A percentile compares a stretch with the other conserved stretches of the same genome.
phyloP scores from a whole-genome alignment of 2,329 filamentous ascomycete genomes.

The Neopestalotiopsis sp. region DNA sequence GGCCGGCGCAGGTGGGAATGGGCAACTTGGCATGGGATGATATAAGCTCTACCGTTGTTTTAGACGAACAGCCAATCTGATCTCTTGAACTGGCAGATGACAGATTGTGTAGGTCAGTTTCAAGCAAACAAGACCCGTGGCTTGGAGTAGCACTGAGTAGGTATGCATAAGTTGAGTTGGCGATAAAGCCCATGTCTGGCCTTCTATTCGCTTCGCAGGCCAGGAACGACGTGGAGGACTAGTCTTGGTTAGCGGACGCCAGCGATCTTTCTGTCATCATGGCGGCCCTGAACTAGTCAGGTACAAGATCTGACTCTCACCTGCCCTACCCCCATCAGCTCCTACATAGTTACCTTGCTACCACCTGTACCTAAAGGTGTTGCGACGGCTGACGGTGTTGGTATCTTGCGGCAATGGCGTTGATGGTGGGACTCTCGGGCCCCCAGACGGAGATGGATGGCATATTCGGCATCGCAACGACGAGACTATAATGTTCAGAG shows the following conservation, averaged over 20 bases:
- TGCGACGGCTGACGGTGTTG: background rate
- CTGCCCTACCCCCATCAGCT: background rate
- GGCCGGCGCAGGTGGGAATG: background rate
- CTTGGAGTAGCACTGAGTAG: background rate
- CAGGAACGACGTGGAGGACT: background rate
- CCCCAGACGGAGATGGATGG: background rate
- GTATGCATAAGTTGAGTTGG: background rate
- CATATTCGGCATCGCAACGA: background rate
- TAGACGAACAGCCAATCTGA: too few relatives aligned
- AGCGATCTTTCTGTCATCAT: constrained; percentile 1
- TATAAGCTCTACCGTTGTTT: too few relatives aligned
- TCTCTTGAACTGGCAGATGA: background rate
- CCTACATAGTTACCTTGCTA: background rate
- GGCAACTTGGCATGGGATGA: background rate
- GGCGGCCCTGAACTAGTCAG: constrained; percentile 16
- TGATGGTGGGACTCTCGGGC: background rate
- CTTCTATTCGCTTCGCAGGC: background rate
- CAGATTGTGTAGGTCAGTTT: background rate
- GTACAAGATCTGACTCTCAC: constrained; percentile 11
- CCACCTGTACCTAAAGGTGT: background rate
- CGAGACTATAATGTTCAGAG: background rate
- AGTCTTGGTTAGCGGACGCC: background rate
- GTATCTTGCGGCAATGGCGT: background rate
- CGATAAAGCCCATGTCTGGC: background rate
- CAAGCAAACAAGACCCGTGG: background rate